phyloP scores from a whole-genome alignment of 345 rosid species.

The Gynandropsis gynandra region DNA sequence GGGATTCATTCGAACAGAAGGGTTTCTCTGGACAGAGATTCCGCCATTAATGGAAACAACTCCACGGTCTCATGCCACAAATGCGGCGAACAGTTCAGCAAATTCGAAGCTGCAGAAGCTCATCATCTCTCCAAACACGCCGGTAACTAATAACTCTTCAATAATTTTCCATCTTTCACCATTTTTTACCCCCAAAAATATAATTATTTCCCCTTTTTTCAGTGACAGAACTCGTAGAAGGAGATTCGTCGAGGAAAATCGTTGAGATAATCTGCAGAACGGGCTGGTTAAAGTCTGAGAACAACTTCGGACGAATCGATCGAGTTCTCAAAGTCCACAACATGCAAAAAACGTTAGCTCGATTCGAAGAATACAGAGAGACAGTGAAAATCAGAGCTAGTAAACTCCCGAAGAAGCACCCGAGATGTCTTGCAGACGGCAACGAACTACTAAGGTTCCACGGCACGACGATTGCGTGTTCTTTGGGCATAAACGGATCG shows the following conservation, averaged over 20 bases:
- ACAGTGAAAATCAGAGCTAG: constrained; percentile 76
- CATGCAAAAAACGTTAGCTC: constrained; percentile 85
- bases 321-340: constrained; percentile 90
- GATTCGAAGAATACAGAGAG: constrained; percentile 91
- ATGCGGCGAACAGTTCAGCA: constrained; percentile 89
- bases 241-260: constrained; percentile 95
- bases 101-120: constrained; percentile 92
- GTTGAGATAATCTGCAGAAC: constrained; percentile 93
- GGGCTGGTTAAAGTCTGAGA: constrained; percentile 87
- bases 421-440: constrained; percentile 93
- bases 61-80: constrained; percentile 77
- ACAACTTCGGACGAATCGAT: constrained; percentile 80
- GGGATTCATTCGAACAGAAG: constrained; percentile 43
- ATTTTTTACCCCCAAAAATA: too few relatives aligned
- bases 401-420: constrained; percentile 81
- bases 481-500: constrained; percentile 76
- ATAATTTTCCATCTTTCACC: not conserved
- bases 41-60: constrained; percentile 33
- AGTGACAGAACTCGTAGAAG: constrained; percentile 97
- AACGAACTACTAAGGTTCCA: constrained; percentile 90
- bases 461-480: constrained; percentile 77
- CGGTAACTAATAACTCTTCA: constrained; percentile 34
- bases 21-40: constrained; percentile 52
- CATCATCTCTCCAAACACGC: constrained; percentile 99
- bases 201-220: constrained; percentile 4